phyloP scores from a whole-genome alignment of 2,329 filamentous ascomycete genomes.

The Colletotrichum salicis region DNA sequence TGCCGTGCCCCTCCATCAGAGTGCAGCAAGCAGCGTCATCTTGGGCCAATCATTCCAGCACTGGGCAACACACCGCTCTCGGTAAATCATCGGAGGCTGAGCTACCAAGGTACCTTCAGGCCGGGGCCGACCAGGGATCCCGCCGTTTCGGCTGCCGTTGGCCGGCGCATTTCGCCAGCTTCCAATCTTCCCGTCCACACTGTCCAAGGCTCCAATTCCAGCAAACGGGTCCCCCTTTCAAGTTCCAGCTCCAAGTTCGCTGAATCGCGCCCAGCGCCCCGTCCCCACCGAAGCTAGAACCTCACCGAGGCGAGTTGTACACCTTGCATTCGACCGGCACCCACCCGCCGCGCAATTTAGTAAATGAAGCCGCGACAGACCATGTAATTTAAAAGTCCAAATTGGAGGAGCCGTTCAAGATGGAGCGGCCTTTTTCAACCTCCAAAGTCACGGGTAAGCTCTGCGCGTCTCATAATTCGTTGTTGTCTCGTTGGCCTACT shows the following conservation, averaged over 20 bases:
- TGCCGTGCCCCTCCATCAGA: slow-evolving; percentile 39
- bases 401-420: slow-evolving; percentile 51
- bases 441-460: slow-evolving; percentile 79
- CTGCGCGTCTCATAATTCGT: not conserved
- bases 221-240: not conserved
- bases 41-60: slow-evolving; percentile 15
- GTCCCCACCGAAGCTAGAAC: slow-evolving; percentile 25
- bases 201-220: not conserved
- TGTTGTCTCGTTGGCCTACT: not conserved
- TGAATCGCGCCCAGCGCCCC: slow-evolving; percentile 1
- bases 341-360: slow-evolving; percentile 6
- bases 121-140: not conserved
- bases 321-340: slow-evolving; percentile 1
- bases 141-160: slow-evolving; percentile 2
- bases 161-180: slow-evolving; percentile 2
- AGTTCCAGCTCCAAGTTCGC: not conserved
- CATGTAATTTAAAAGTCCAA: slow-evolving; percentile 26
- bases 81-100: slow-evolving; percentile 14
- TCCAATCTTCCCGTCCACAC: not conserved
- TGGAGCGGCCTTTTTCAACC: slow-evolving; percentile 76
- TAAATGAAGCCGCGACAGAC: slow-evolving; percentile 1
- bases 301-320: slow-evolving; percentile 3
- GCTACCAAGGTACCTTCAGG: not conserved
- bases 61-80: slow-evolving; percentile 19
- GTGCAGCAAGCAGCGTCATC: slow-evolving; percentile 11